Evolutionary conservation across 2,329 filamentous ascomycete species (phyloP), one percentile per base, ranked within the genome.

Genomic region (Calonectria fujianensis): DNA sequence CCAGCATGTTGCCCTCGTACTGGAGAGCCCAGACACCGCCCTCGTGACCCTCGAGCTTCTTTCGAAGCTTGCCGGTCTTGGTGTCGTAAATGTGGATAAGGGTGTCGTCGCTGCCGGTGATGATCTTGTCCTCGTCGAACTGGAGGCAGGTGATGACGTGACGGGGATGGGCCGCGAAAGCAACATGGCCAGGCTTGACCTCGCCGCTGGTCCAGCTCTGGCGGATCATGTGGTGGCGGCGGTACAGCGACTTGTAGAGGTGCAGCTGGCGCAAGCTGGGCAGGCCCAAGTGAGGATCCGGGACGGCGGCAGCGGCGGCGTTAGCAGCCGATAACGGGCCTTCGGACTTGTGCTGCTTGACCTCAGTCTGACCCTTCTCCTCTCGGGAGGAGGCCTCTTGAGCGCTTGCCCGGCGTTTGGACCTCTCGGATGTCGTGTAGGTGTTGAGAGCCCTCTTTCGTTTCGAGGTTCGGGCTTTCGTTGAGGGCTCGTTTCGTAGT

Each of bases 51-150:
- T 96, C 94, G 3, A 99, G 91, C 77, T 94, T 95, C 82, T 93
- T 95, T 63, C 94, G 92, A 45, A 98, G 87, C 77, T 94, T 94
- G 73, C 97, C 97, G 0, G 96, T 98, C 86, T 97, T 97, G 16
- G 97, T 98, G 82, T 98, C 96, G 84, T 98, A 99, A 39, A 99
- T 96, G 81, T 99, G 96, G 81, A 99, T 99, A 76, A 98, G 93
- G 5, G 96, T 98, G 83, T 99, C 97, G 83, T 99, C 97, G 82
- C 96, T 98, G 32, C 97, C 97, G 1, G 97, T 99, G 79, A 99
- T 91, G 79, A 99, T 98, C 86, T 98, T 98, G 88, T 99, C 96
- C 64, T 96, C 95, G 82, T 99, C 97, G 81, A 99, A 99, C 83
- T 99, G 96, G 69, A 99, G 90, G 83, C 97, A 99, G 20, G 97